Evolutionary conservation across 1,139 yeast species (phyloP).

Genomic region (Pichia sp.): DNA sequence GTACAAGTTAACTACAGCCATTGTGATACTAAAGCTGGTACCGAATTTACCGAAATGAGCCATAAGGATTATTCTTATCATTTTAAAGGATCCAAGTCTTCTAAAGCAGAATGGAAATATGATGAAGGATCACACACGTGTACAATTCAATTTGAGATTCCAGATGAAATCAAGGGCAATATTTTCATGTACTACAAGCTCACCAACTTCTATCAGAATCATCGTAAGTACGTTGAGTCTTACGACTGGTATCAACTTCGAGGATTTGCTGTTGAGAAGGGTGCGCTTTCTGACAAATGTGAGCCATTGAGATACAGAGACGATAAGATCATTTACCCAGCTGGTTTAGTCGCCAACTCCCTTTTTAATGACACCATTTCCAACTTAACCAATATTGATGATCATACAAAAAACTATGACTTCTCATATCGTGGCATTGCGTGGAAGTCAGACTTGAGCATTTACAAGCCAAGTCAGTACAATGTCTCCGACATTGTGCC

Average conservation of each 20-base stretch:
- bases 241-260: constrained; percentile 58
- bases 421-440: constrained; percentile 55
- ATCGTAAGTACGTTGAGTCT: constrained; percentile 68
- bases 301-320: constrained; percentile 47
- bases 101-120: constrained; percentile 50
- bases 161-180: constrained; percentile 51
- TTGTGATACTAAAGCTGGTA: constrained; percentile 39
- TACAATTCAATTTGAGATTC: constrained; percentile 50
- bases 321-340: constrained; percentile 58
- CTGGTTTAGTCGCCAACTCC: constrained; percentile 75
- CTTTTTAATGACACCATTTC: constrained; percentile 65
- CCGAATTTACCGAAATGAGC: constrained; percentile 40
- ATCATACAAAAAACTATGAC: constrained; percentile 36
- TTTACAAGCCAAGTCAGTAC: constrained; percentile 56
- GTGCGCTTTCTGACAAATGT: constrained; percentile 46
- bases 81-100: constrained; percentile 32
- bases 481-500: constrained; percentile 57
- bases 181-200: constrained; percentile 61
- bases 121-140: constrained; percentile 37
- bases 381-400: constrained; percentile 34
- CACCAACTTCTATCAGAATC: constrained; percentile 73
- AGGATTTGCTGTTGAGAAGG: constrained; percentile 50
- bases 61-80: constrained; percentile 44
- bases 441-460: constrained; percentile 55
- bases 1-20: constrained; percentile 52